Conservation (phyloP, 2,329 filamentous ascomycete species). For the Hypoxylon sp. region DNA sequence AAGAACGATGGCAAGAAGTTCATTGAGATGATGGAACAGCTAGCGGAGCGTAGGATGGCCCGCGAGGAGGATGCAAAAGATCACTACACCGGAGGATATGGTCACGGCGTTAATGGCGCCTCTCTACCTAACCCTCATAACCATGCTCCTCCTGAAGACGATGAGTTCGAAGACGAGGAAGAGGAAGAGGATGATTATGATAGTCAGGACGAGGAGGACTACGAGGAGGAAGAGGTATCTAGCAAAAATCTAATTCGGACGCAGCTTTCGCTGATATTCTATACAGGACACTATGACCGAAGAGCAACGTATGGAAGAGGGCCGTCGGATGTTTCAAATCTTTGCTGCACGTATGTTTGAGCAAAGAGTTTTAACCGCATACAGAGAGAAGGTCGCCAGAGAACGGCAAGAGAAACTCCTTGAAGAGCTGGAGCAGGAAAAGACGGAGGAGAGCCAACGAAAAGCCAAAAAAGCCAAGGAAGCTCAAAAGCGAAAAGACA, state of each 20-base stretch:
- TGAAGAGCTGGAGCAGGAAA: constrained; percentile 91
- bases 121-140: constrained; percentile 72
- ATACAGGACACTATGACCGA: constrained; percentile 95
- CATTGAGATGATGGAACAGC: constrained; percentile 99
- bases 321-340: constrained; percentile 98
- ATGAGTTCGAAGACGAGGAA: constrained; percentile 78
- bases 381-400: constrained; percentile 94
- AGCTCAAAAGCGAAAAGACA: constrained; percentile 95
- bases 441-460: constrained; percentile 79
- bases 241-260: constrained; percentile 20
- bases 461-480: constrained; percentile 95
- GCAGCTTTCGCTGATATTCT: constrained; percentile 45
- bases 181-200: constrained; percentile 74
- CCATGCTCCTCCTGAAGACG: constrained; percentile 82
- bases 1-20: constrained; percentile 99
- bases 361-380: constrained; percentile 95
- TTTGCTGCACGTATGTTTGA: constrained; percentile 99
- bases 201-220: constrained; percentile 74
- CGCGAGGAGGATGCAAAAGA: constrained; percentile 90
- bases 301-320: constrained; percentile 99
- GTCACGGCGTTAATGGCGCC: constrained; percentile 72
- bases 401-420: constrained; percentile 93
- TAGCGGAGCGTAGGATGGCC: constrained; percentile 97
- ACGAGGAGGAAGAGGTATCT: constrained; percentile 83
- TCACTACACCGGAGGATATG: constrained; percentile 72